These are phyloP conservation scores for Mortierella antarctica DNA, from an alignment of 192 early-diverging fungal species.

Conservation along the genomic window DNA sequence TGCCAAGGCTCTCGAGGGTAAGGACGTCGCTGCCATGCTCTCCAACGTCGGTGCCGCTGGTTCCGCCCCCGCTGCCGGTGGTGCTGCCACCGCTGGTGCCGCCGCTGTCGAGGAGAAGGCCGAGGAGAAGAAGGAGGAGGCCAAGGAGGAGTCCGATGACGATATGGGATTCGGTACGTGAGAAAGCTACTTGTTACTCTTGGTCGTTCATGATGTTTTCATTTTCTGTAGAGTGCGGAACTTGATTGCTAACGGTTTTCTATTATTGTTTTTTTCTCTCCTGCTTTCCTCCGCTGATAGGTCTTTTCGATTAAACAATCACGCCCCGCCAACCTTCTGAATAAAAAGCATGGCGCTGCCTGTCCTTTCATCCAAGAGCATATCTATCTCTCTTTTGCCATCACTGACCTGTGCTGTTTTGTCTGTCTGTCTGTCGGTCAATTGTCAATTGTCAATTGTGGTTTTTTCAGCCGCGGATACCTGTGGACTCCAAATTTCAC, in stretches of 20 bases:
- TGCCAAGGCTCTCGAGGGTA: conserved; percentile 97
- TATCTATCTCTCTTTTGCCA: background rate
- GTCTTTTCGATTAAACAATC: conserved; percentile 67
- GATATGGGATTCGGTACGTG: conserved; percentile 87
- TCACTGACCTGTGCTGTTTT: background rate
- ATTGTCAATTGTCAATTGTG: too few species aligned
- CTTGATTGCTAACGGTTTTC: background rate
- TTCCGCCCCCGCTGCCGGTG: conserved; percentile 56
- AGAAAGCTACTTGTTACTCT: conserved; percentile 18
- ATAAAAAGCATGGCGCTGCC: conserved; percentile 25
- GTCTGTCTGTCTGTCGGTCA: background rate
- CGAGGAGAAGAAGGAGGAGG: conserved; percentile 66
- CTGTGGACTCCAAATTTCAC: too few species aligned
- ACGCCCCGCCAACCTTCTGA: conserved; percentile 23
- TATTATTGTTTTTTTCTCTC: conserved; percentile 16
- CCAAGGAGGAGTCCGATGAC: conserved; percentile 84
- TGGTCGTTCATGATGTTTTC: background rate
- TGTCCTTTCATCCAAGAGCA: conserved; percentile 4
- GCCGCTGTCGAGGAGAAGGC: conserved; percentile 55
- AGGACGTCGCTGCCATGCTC: conserved; percentile 90
- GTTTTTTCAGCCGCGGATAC: too few species aligned
- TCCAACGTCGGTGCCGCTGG: conserved; percentile 86
- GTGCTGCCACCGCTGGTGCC: conserved; percentile 52
- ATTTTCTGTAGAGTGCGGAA: background rate
- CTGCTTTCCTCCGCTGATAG: conserved; percentile 16